Conservation (phyloP, 192 early-diverging fungal genomes). For the Thoreauomyces humboldtii region DNA sequence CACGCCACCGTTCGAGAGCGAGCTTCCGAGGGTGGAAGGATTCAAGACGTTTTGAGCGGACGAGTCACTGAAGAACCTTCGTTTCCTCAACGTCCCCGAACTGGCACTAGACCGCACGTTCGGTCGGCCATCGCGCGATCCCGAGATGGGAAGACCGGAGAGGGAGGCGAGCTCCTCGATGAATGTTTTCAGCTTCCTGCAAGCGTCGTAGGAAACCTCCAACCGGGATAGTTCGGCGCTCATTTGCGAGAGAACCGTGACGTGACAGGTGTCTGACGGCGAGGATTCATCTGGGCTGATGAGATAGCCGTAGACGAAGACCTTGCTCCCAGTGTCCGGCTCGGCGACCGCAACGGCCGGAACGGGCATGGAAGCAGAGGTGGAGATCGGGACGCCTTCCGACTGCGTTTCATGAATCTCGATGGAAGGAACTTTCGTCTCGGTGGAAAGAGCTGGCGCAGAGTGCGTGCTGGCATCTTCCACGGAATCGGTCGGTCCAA, state of each 20-base stretch:
- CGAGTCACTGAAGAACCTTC: slow-evolving; percentile 27
- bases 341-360: too few species aligned
- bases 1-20: not conserved
- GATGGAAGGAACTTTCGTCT: too few species aligned
- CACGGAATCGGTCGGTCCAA: too few species aligned
- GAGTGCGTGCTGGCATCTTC: too few species aligned
- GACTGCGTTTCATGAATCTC: too few species aligned
- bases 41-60: too few species aligned
- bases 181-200: slow-evolving; percentile 48
- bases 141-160: not conserved
- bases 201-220: slow-evolving; percentile 35
- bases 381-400: not conserved
- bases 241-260: slow-evolving; percentile 46
- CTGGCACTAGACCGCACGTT: not conserved
- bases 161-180: slow-evolving; percentile 48
- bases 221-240: slow-evolving; percentile 35
- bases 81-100: not conserved
- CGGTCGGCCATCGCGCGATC: not conserved
- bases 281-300: slow-evolving; percentile 30
- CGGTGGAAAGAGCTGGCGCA: too few species aligned
- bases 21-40: not conserved
- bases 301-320: slow-evolving; percentile 34
- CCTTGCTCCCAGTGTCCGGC: too few species aligned
- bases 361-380: too few species aligned
- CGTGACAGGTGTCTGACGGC: slow-evolving; percentile 26